These are phyloP conservation scores for Phlyctochytrium arcticum DNA, from an alignment of 192 early-diverging fungal species.

Conservation along the genomic window DNA sequence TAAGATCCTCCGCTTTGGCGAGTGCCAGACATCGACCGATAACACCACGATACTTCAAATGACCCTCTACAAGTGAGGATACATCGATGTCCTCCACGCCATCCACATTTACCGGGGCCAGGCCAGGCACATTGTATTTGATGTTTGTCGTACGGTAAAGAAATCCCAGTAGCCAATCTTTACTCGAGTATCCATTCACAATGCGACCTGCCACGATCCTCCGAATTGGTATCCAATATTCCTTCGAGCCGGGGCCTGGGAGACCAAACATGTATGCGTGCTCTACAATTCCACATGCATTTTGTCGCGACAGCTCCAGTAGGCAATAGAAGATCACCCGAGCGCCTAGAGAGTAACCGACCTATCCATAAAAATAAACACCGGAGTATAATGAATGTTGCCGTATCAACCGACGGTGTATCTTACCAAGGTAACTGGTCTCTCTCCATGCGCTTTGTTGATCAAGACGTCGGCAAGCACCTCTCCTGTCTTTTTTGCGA, in stretches of 20 bases:
- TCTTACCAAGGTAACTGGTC: conserved; percentile 86
- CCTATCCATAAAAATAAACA: not conserved
- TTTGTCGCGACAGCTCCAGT: conserved; percentile 72
- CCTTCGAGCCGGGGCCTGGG: conserved; percentile 73
- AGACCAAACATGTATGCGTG: conserved; percentile 86
- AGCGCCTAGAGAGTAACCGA: conserved; percentile 87
- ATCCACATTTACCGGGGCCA: conserved; percentile 71
- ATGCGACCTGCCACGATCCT: conserved; percentile 79
- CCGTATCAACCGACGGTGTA: not conserved
- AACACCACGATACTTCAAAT: conserved; percentile 74
- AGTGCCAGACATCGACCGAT: conserved; percentile 69
- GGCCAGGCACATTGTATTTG: conserved; percentile 75
- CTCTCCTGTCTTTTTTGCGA: conserved; percentile 60
- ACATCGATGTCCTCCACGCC: conserved; percentile 81
- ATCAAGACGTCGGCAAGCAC: conserved; percentile 84
- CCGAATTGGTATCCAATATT: conserved; percentile 71
- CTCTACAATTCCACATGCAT: conserved; percentile 79
- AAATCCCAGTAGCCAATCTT: conserved; percentile 90
- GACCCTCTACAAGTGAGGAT: conserved; percentile 73
- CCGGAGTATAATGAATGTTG: not conserved
- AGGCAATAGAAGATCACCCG: conserved; percentile 89
- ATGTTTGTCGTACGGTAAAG: conserved; percentile 80
- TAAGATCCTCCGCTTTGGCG: conserved; percentile 42
- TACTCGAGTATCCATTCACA: conserved; percentile 82
- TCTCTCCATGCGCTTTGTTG: conserved; percentile 74